These are phyloP conservation scores for Populus tomentosa DNA, from an alignment of 441 rosid genomes.

Conservation along the genomic window DNA sequence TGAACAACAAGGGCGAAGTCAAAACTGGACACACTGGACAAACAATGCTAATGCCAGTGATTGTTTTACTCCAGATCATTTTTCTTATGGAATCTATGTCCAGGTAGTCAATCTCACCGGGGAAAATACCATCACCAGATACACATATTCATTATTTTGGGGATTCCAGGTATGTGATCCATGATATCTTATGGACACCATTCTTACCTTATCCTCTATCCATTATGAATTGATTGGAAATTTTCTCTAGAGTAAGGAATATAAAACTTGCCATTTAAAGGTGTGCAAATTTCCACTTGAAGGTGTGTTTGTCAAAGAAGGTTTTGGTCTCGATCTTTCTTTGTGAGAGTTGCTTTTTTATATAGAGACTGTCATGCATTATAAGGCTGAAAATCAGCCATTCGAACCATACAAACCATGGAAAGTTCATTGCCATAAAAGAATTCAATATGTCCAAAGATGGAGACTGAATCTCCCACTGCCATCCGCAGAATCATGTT, in stretches of 20 bases:
- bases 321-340: too few relatives aligned
- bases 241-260: not conserved
- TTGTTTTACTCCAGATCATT: conserved; percentile 44
- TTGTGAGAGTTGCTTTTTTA: too few relatives aligned
- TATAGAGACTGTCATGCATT: too few relatives aligned
- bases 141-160: conserved; percentile 79
- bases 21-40: conserved; percentile 30
- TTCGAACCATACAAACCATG: too few relatives aligned
- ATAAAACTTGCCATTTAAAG: too few relatives aligned
- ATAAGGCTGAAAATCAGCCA: too few relatives aligned
- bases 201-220: not conserved
- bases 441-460: too few relatives aligned
- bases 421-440: too few relatives aligned
- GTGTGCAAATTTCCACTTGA: too few relatives aligned
- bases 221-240: not conserved
- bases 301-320: too few relatives aligned
- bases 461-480: too few relatives aligned
- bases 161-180: conserved; percentile 73
- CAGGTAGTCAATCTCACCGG: conserved; percentile 56
- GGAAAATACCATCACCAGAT: conserved; percentile 47
- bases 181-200: not conserved
- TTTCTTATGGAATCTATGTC: conserved; percentile 62
- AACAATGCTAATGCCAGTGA: conserved; percentile 31
- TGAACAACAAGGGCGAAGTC: not conserved
- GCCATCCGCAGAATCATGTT: too few relatives aligned